These are phyloP conservation scores for Dactylellina leptospora DNA, from an alignment of 2,329 filamentous ascomycete genomes.

Conservation along the genomic window DNA sequence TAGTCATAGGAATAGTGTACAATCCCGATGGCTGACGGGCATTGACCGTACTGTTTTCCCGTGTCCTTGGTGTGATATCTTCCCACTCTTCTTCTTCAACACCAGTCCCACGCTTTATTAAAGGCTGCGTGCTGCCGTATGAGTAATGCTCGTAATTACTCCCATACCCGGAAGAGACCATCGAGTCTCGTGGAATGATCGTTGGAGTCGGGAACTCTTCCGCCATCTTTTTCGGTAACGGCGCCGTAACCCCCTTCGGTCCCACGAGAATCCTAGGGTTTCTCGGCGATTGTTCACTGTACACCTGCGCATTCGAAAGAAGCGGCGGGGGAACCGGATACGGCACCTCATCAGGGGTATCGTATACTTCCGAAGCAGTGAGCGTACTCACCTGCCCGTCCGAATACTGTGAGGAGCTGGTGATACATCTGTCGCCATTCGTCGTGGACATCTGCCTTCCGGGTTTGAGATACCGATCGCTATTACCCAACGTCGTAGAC, in stretches of 20 bases:
- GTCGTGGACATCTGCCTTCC: conserved; percentile 11
- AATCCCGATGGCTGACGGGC: background rate
- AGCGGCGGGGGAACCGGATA: conserved; percentile 44
- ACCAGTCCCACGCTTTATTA: background rate
- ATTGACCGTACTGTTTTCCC: conserved; percentile 2
- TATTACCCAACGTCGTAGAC: conserved; percentile 1
- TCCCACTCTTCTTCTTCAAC: conserved; percentile 5
- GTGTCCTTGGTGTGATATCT: conserved; percentile 1
- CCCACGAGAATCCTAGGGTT: conserved; percentile 41
- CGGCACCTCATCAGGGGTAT: conserved; percentile 37
- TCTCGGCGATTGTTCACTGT: conserved; percentile 23
- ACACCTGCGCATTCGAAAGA: conserved; percentile 17
- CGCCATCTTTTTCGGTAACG: conserved; percentile 35
- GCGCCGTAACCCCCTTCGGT: conserved; percentile 32
- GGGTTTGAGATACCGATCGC: conserved; percentile 22
- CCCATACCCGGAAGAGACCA: conserved; percentile 14
- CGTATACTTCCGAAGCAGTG: conserved; percentile 31
- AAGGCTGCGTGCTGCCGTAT: conserved; percentile 20
- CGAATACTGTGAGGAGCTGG: conserved; percentile 42
- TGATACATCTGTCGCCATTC: conserved; percentile 22
- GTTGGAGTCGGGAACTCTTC: conserved; percentile 40
- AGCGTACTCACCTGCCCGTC: conserved; percentile 42
- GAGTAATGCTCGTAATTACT: conserved; percentile 12
- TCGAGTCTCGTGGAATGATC: conserved; percentile 38
- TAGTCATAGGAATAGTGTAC: conserved; percentile 35